Percentiles rank a stretch among this genome's conserved stretches.
These are phyloP conservation scores for Metroxylon sagu DNA, from an alignment of 176 grass and related monocot species.

Conservation along the genomic window DNA sequence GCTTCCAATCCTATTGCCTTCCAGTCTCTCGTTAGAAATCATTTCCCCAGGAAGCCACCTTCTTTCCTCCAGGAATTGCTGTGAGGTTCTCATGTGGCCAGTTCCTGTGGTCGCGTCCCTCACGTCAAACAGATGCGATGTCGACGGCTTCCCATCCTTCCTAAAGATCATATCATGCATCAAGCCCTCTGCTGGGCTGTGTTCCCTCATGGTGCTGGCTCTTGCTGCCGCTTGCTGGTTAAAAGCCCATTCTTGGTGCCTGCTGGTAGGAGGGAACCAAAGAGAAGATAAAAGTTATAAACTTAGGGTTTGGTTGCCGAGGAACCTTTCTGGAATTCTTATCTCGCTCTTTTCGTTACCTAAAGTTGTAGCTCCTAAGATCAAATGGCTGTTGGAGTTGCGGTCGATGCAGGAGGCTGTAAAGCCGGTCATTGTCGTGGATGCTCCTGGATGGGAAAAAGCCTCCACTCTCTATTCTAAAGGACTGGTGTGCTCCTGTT, in stretches of 20 bases:
- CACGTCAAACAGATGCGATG: constrained; percentile 37
- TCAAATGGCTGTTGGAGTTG: constrained; percentile 39
- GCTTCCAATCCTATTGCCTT: neutral
- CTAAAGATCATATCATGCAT: constrained; percentile 42
- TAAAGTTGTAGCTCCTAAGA: constrained; percentile 42
- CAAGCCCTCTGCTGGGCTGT: constrained; percentile 36
- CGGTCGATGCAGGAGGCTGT: constrained; percentile 35
- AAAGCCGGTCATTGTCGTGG: constrained; percentile 33
- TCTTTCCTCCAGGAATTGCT: constrained; percentile 22
- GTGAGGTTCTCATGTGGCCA: neutral
- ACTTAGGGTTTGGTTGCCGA: constrained; percentile 34
- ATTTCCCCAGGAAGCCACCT: constrained; percentile 18
- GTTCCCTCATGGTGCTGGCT: constrained; percentile 20
- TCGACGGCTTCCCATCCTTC: constrained; percentile 30
- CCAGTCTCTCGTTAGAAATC: too few relatives aligned
- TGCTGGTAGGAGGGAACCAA: constrained; percentile 3
- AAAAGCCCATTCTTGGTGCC: constrained; percentile 62
- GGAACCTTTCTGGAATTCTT: neutral
- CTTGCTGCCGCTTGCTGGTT: constrained; percentile 28
- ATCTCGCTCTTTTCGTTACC: constrained; percentile 18
- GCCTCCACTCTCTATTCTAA: constrained; percentile 29
- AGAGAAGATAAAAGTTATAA: neutral
- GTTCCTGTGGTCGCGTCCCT: constrained; percentile 24
- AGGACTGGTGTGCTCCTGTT: constrained; percentile 29
- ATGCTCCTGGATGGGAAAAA: constrained; percentile 32